Evolutionary conservation across 768 basidiomycete genomes (phyloP).

Genomic region (Boletus sp.): DNA sequence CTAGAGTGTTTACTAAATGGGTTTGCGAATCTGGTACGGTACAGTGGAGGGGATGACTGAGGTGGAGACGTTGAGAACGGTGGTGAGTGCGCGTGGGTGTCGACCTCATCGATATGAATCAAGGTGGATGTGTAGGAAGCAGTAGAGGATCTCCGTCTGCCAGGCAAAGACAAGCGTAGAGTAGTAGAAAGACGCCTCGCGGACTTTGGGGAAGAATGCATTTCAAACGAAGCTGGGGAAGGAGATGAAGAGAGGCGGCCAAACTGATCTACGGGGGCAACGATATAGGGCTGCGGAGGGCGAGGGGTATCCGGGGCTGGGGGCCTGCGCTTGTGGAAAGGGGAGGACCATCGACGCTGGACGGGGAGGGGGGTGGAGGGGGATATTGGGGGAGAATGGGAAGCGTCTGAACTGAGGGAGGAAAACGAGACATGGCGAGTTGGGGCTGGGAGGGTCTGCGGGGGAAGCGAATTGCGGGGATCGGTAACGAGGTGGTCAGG

Average conservation of each 20-base stretch:
- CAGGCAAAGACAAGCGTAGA: slow-evolving; percentile 7
- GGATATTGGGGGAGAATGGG: background rate
- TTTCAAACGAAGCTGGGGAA: background rate
- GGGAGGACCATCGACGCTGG: background rate
- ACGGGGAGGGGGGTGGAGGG: background rate
- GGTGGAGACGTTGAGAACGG: background rate
- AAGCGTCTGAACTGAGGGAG: background rate
- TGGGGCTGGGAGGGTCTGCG: background rate
- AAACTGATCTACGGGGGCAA: slow-evolving; percentile 3
- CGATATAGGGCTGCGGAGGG: background rate
- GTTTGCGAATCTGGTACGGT: slow-evolving; percentile 15
- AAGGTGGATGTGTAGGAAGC: background rate
- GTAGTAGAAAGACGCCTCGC: background rate
- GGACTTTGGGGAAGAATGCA: background rate
- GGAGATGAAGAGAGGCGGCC: background rate
- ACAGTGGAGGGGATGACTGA: slow-evolving; percentile 1
- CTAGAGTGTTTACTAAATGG: slow-evolving; percentile 18
- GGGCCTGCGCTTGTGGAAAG: slow-evolving; percentile 4
- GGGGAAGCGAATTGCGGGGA: no score
- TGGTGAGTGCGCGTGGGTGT: background rate
- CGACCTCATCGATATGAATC: background rate
- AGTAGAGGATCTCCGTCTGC: slow-evolving; percentile 9
- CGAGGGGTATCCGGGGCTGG: background rate
- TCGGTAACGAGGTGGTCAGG: background rate
- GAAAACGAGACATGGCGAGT: slow-evolving; percentile 21